These are phyloP conservation scores for Auriscalpium orientale DNA, from an alignment of 768 basidiomycete genomes.

Conservation along the genomic window DNA sequence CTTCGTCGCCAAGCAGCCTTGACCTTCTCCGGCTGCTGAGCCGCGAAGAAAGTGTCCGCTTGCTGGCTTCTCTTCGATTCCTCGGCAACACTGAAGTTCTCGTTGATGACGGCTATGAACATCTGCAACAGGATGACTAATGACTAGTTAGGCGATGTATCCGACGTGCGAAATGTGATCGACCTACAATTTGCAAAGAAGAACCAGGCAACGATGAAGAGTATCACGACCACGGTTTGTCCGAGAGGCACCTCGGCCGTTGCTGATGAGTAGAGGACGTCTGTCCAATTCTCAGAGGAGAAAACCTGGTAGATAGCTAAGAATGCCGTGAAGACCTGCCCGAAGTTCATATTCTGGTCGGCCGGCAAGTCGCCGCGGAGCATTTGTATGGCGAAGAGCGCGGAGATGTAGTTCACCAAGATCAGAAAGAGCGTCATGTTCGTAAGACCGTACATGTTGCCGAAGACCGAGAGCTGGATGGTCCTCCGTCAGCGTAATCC, in stretches of 20 bases:
- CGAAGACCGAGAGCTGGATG: conserved; percentile 74
- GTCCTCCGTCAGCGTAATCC: background rate
- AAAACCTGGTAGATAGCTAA: conserved; percentile 83
- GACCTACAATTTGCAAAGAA: conserved; percentile 84
- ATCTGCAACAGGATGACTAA: conserved; percentile 87
- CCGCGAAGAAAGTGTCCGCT: conserved; percentile 59
- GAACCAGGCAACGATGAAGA: conserved; percentile 80
- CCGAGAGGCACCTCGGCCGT: conserved; percentile 53
- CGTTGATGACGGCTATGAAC: conserved; percentile 97
- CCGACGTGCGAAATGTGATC: background rate
- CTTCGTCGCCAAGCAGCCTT: conserved; percentile 58
- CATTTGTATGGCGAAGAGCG: conserved; percentile 76
- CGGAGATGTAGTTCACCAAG: conserved; percentile 79
- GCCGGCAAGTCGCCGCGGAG: conserved; percentile 72
- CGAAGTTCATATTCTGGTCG: conserved; percentile 59
- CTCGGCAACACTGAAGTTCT: conserved; percentile 90
- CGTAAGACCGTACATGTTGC: conserved; percentile 81
- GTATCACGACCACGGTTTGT: conserved; percentile 61
- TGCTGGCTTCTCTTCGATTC: conserved; percentile 82
- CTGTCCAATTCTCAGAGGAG: conserved; percentile 94
- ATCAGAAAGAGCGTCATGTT: conserved; percentile 93
- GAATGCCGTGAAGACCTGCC: conserved; percentile 78
- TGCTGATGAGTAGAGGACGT: conserved; percentile 56
- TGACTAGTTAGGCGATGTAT: conserved; percentile 1
- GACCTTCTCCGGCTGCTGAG: conserved; percentile 41